Base-by-base conservation (phyloP, 768 basidiomycete species). In the Mycena indigotica region DNA sequence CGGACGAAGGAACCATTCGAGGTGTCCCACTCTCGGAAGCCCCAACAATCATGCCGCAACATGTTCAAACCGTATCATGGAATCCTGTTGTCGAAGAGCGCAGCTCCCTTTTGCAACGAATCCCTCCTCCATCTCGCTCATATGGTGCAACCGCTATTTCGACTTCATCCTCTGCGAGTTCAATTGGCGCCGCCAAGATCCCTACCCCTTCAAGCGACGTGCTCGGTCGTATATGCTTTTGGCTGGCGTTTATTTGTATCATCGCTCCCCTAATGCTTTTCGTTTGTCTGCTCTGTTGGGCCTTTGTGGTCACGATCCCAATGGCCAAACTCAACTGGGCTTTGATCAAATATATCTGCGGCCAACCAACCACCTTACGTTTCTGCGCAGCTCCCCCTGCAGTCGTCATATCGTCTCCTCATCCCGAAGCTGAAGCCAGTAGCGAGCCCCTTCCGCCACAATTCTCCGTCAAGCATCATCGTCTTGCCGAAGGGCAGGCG, bases 291-390 rank as follows among this genome's bases (percentile, higher is more conserved):
- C 75, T 93, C 51, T 98, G 97, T 75, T 99, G 95, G 95, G 94
- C 81, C n/a, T 80, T 94, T 58, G 87, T 99, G 58, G 81, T 99
- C 69, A 91, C 95, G 55, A 91, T 99, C 62, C 97, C 97, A 3
- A 99, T 99, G 97, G 97, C 95, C 28, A 96, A 90, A 70, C 82
- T 99, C 50, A 93, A 87, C 64, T 98, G 96, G 96, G 92, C 86
- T n/a, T 82, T 99, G 41, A 81, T 98, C 68, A 86, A 87, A 45
- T 82, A 91, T 70, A 80, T 99, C 50, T 86, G 88, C 67, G 72
- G 80, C 52, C 86, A 88, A 58, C 95, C 97, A 0, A 86, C 87
- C 28, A 80, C 81, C 38, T 89, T 99, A 63, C 91, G 96, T 53
- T 98, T 99, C 77, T 95, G 95, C 63, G 84, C 94, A 3, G 89